Evolutionary conservation across 2,329 filamentous ascomycete species (phyloP), one percentile per base, ranked within the genome.

Genomic region (Aspergillus jensenii): DNA sequence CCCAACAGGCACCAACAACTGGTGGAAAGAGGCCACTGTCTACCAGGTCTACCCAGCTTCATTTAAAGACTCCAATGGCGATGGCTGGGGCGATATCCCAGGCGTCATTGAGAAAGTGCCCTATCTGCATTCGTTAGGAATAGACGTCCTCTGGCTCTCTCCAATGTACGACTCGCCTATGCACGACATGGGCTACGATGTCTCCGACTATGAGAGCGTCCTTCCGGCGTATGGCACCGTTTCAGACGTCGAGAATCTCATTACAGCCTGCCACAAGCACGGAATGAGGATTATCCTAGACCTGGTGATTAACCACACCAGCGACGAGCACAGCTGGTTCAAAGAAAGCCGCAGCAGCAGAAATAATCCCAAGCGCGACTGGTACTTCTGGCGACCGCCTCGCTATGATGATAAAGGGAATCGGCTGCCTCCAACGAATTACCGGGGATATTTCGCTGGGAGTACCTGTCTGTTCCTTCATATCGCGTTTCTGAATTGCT

Each of bases 261-360:
- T 90, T 45, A 68, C 78, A 9, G 82, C 82, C 46, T 80, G 83
- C 45, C 85, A 89, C 59, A 71, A 79, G 17, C 80, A 86, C 4
- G 85, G 82, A 3, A 89, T 92, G 82, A 85, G 83, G 60, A 74
- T 92, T 19, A 85, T 93, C 56, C 80, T 91, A 51, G 89, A 93
- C 67, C 78, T 93, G 1, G 90, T 93, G 1, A 82, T 92, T 60
- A 93, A 92, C 65, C 90, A 93, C 70, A 91, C 88, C 0, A 88
- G 84, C 1, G 83, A 88, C 63, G 80, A 90, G 69, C 87, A 90
- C 66, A 77, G 79, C 2, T 92, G 88, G 88, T 91, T 91, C 73
- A 78, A 83, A 41, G 83, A 90, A 67, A 88, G 85, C 2, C 78
- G 84, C 41, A 81, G 81, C 21, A 85, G 82, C 48, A 57, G 45